These are phyloP conservation scores for Trichoderma virens DNA, from an alignment of 495 filamentous ascomycete species.

Conservation along the genomic window DNA sequence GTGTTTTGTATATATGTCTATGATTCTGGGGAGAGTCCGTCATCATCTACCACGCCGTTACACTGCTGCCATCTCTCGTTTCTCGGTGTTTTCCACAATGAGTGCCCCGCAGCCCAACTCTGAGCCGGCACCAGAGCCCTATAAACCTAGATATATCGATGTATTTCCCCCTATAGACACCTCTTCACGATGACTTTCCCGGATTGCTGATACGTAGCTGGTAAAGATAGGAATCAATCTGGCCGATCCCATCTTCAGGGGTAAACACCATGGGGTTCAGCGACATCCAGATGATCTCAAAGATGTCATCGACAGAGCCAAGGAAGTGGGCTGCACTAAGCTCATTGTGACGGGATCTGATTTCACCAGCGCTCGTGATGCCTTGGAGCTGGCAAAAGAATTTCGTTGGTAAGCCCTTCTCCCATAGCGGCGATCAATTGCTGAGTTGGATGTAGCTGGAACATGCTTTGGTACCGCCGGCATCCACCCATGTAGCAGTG, in stretches of 20 bases:
- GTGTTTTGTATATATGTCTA: neutral
- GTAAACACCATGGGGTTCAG: constrained; percentile 74
- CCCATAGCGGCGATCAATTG: neutral
- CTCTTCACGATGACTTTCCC: neutral
- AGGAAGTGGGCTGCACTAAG: constrained; percentile 70
- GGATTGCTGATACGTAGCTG: constrained; percentile 2
- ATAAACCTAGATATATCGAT: constrained; percentile 52
- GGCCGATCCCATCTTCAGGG: constrained; percentile 77
- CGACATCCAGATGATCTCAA: constrained; percentile 72
- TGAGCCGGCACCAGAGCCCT: constrained; percentile 15
- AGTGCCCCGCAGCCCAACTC: constrained; percentile 13
- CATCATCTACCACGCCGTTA: constrained; percentile 6
- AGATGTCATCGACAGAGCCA: constrained; percentile 67
- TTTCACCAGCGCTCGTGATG: constrained; percentile 65
- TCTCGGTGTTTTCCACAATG: constrained; percentile 17
- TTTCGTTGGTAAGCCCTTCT: constrained; percentile 50
- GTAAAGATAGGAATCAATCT: constrained; percentile 82
- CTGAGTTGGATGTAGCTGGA: constrained; percentile 48
- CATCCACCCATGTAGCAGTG: constrained; percentile 79
- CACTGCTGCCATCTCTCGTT: neutral
- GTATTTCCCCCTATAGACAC: constrained; percentile 30
- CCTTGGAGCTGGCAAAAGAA: constrained; percentile 61
- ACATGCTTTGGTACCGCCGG: constrained; percentile 83
- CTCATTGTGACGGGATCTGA: constrained; percentile 93
- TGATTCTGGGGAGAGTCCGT: constrained; percentile 12